Base-by-base conservation (phyloP, 2,329 filamentous ascomycete species). In the Aureobasidium sp. region DNA sequence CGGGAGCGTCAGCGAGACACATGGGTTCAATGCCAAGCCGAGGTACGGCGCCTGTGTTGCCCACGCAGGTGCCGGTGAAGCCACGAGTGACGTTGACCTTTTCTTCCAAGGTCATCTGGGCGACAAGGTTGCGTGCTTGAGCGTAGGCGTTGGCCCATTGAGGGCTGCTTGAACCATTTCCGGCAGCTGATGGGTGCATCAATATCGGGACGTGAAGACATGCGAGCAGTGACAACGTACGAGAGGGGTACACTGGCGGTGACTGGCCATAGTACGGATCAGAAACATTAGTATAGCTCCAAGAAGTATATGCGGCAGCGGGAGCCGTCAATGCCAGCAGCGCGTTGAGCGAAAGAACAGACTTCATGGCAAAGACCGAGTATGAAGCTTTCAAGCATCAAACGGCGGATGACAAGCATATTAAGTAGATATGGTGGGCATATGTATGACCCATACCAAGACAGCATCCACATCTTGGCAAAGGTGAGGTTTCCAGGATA, bases 21-120 rank as follows among this genome's bases (percentile, higher is more conserved):
- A 90, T 74, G 59, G 83, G 80, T 1, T 85, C 84, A 56, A 91
- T 84, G 1, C 85, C 85, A 14, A 90, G 76, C 6, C 87, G 79
- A 14, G 72, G 66, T 1, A 83, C 85, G 55, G 84, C 86, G 10
- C 86, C 86, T 0, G 85, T 86, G 62, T 91, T 89, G 34, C 87
- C 88, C 19, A 85, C 83, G 59, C 88, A 93, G 34, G 58, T 54
- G 2, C 64, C 64, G 12, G 27, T 62, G 59, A 41, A 55, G 10
- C 66, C 65, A 29, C 60, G 56, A 2, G 64, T 65, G 53, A 67
- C 58, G 48, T 63, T 63, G 37, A 64, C 61, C 40, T 68, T 68
- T 54, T 68, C 66, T 6, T 61, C 57, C n/a, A 66, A 54, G 6
- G 64, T 67, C 54, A 68, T 61, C 48, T 67, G 61, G 7, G 56